Evolutionary conservation across 225 moss, liverwort and hornwort genomes (phyloP).

Genomic region (Pleurozium schreberi): DNA sequence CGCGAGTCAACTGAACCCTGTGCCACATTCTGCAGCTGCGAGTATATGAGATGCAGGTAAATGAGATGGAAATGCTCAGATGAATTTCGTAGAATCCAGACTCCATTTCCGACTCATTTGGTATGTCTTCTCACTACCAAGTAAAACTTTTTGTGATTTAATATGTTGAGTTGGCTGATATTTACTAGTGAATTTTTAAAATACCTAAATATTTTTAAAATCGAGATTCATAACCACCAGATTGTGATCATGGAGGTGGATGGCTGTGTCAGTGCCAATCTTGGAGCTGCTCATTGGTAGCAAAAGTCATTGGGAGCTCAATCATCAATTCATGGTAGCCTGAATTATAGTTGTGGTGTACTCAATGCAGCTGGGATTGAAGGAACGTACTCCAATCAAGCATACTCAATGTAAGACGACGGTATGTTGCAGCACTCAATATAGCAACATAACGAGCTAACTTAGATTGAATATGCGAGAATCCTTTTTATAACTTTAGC

Average conservation of each 20-base stretch:
- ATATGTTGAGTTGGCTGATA: neutral
- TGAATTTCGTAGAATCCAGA: neutral
- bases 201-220: neutral
- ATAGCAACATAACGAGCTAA: neutral
- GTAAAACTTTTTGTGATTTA: neutral
- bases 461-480: neutral
- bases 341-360: conserved; percentile 5
- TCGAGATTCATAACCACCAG: neutral
- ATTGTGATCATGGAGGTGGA: conserved; percentile 12
- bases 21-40: neutral
- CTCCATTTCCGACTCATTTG: neutral
- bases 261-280: neutral
- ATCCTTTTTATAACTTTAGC: neutral
- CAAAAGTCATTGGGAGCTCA: conserved; percentile 5
- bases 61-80: neutral
- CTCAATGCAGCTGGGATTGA: neutral
- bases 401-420: neutral
- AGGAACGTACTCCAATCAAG: conserved; percentile 8
- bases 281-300: conserved; percentile 9
- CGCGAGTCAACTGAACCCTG: conserved; percentile 2
- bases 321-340: conserved; percentile 8
- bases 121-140: neutral
- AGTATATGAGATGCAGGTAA: neutral
- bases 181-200: neutral
- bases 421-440: neutral